These are phyloP conservation scores for Pseudocercospora eumusae DNA, from an alignment of 2,329 filamentous ascomycete genomes.

Conservation along the genomic window DNA sequence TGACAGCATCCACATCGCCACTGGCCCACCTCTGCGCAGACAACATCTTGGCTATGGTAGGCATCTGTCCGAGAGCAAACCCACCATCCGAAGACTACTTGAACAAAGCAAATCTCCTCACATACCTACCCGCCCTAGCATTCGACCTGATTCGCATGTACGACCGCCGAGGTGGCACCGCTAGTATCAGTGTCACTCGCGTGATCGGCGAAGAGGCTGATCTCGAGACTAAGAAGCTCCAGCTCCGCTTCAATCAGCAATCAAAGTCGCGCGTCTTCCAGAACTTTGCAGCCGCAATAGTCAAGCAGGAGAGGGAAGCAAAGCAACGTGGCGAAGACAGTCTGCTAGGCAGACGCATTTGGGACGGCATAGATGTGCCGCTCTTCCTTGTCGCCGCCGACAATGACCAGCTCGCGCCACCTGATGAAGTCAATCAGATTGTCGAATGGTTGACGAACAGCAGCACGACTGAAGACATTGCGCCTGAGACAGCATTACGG, in stretches of 20 bases:
- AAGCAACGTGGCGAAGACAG: conserved; percentile 46
- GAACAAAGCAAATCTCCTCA: conserved; percentile 56
- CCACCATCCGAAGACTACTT: conserved; percentile 48
- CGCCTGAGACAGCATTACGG: neutral
- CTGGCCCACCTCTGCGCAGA: conserved; percentile 53
- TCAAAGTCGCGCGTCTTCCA: conserved; percentile 78
- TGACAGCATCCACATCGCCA: conserved; percentile 63
- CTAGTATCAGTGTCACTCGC: conserved; percentile 75
- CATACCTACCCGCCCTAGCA: conserved; percentile 68
- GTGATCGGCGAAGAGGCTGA: conserved; percentile 72
- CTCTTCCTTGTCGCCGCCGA: conserved; percentile 78
- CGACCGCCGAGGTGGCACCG: conserved; percentile 75
- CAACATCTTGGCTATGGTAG: conserved; percentile 73
- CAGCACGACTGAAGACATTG: neutral
- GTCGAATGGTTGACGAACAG: conserved; percentile 42
- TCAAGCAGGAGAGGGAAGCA: conserved; percentile 15
- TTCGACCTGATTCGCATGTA: conserved; percentile 76
- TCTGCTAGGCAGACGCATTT: conserved; percentile 68
- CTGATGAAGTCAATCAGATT: conserved; percentile 70
- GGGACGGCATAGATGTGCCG: conserved; percentile 71
- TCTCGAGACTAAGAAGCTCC: conserved; percentile 64
- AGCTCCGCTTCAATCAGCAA: conserved; percentile 76
- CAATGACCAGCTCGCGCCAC: conserved; percentile 73
- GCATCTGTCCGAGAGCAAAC: conserved; percentile 74
- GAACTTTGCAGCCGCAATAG: conserved; percentile 75